Conservation (phyloP, 2,329 filamentous ascomycete genomes). For the Neurospora sp. region DNA sequence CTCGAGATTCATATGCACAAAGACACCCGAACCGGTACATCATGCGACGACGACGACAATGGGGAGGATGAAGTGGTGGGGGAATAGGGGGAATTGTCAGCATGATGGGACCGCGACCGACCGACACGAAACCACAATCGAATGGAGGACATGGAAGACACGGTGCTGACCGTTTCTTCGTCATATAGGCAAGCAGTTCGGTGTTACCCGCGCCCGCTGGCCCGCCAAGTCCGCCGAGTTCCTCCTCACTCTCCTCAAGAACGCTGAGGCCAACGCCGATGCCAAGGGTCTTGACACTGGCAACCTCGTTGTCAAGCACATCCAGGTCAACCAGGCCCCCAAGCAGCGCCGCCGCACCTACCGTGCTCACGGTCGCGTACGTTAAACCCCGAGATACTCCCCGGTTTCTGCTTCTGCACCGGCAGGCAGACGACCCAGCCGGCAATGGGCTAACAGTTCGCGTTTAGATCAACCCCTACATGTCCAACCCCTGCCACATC, state of each 20-base stretch:
- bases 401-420: neutral
- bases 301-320: slow-evolving; percentile 99
- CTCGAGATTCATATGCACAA: slow-evolving; percentile 2
- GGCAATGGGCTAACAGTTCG: slow-evolving; percentile 19
- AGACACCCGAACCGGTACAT: neutral
- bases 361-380: slow-evolving; percentile 99
- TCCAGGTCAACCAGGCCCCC: slow-evolving; percentile 99
- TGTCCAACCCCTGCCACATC: slow-evolving; percentile 99
- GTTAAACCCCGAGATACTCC: slow-evolving; percentile 30
- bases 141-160: neutral
- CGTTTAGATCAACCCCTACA: slow-evolving; percentile 95
- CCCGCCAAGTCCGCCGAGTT: slow-evolving; percentile 99
- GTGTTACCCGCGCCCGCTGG: slow-evolving; percentile 97
- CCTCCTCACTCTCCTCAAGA: slow-evolving; percentile 93
- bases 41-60: neutral
- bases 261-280: slow-evolving; percentile 94
- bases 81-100: neutral
- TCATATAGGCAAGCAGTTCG: slow-evolving; percentile 85
- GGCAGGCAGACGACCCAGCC: neutral
- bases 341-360: slow-evolving; percentile 99
- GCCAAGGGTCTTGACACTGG: slow-evolving; percentile 95
- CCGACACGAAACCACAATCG: neutral
- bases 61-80: neutral
- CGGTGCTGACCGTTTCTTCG: neutral
- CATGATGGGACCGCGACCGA: neutral